Evolutionary conservation across 306 rosid genomes (phyloP).

Genomic region (Fagus sylvatica): DNA sequence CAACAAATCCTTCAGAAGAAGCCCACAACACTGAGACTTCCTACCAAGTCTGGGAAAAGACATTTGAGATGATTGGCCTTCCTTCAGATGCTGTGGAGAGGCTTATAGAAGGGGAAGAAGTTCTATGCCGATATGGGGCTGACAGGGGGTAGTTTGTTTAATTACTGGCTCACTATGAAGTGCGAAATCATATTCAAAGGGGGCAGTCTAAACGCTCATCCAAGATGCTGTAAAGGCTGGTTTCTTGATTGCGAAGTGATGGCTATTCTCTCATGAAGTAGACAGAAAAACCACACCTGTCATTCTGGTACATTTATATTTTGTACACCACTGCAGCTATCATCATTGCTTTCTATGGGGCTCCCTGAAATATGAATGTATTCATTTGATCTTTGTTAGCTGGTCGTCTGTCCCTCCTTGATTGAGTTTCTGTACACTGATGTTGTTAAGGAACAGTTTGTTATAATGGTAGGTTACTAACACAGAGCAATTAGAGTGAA

Average conservation of each 20-base stretch:
- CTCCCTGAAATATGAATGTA: no score
- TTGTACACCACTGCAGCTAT: no score
- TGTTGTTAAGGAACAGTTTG: not conserved
- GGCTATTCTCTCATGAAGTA: slow-evolving; percentile 14
- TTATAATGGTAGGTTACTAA: not conserved
- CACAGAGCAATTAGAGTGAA: not conserved
- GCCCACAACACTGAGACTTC: slow-evolving; percentile 64
- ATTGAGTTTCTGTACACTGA: not conserved
- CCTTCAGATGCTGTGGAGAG: slow-evolving; percentile 75
- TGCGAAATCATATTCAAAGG: not conserved
- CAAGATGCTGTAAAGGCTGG: slow-evolving; percentile 12
- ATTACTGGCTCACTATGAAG: slow-evolving; percentile 7
- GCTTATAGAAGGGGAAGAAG: slow-evolving; percentile 76
- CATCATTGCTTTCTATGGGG: no score
- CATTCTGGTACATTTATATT: not conserved
- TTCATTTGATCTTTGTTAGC: not conserved
- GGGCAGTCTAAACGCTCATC: slow-evolving; percentile 6
- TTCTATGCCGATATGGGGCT: slow-evolving; percentile 61
- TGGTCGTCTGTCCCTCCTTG: not conserved
- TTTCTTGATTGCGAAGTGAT: slow-evolving; percentile 10
- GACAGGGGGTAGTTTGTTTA: slow-evolving; percentile 34
- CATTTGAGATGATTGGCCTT: slow-evolving; percentile 82
- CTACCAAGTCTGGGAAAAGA: slow-evolving; percentile 84
- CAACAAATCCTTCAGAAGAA: slow-evolving; percentile 90
- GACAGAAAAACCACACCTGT: not conserved